phyloP scores from a whole-genome alignment of 2,329 filamentous ascomycete genomes.

The Ceratocystis lukuohia region DNA sequence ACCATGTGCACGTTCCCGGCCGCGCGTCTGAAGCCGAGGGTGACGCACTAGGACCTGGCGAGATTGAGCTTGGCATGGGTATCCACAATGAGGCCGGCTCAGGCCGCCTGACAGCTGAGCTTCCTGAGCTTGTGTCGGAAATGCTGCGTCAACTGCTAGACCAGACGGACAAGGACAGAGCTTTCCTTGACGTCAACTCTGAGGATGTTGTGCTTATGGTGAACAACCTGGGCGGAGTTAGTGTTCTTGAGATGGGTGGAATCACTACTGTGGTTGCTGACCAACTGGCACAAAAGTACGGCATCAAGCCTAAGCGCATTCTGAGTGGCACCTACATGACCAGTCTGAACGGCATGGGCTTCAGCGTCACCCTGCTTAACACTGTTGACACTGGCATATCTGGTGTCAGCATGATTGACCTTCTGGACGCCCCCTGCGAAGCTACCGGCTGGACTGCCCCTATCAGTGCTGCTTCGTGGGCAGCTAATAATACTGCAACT shows the following conservation, averaged over 20 bases:
- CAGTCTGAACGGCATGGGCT: constrained; percentile 61
- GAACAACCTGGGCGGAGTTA: constrained; percentile 66
- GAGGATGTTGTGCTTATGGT: constrained; percentile 55
- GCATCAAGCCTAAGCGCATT: constrained; percentile 50
- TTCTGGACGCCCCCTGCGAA: constrained; percentile 57
- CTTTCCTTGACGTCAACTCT: constrained; percentile 49
- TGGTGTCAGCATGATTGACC: constrained; percentile 50
- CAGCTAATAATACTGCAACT: constrained; percentile 38
- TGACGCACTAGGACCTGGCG: constrained; percentile 40
- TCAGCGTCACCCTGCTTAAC: constrained; percentile 59
- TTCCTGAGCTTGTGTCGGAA: constrained; percentile 42
- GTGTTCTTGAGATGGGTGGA: constrained; percentile 56
- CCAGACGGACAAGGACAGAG: constrained; percentile 52
- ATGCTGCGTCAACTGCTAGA: constrained; percentile 62
- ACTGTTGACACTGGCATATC: constrained; percentile 45
- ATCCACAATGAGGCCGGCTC: constrained; percentile 60
- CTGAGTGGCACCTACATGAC: constrained; percentile 65
- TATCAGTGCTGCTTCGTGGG: constrained; percentile 50
- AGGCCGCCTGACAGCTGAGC: constrained; percentile 36
- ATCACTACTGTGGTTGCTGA: constrained; percentile 55
- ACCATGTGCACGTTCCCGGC: constrained; percentile 88
- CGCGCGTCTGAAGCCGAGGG: constrained; percentile 39
- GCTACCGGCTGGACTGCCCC: constrained; percentile 57
- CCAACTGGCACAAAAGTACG: constrained; percentile 45
- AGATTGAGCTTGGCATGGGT: constrained; percentile 60